A percentile compares a stretch with the other conserved stretches of the same genome.
Conservation (phyloP, 2,329 filamentous ascomycete genomes). For the Aspergillus novofumigatus region DNA sequence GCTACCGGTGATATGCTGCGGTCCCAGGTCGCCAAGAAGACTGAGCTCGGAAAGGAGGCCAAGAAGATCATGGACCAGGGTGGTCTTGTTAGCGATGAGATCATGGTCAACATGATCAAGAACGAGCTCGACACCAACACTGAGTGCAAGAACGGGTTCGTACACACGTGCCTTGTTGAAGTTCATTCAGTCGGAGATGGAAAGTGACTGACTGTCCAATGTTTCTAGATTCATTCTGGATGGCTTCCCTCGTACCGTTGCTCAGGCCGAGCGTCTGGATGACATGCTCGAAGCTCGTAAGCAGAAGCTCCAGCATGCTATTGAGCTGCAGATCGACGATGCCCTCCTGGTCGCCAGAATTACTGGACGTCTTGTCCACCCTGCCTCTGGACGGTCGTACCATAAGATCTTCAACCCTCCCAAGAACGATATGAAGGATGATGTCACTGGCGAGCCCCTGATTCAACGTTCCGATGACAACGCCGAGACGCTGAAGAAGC, state of each 20-base stretch:
- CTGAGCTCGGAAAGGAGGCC: slow-evolving; percentile 83
- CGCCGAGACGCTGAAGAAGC: slow-evolving; percentile 91
- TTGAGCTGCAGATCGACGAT: slow-evolving; percentile 97
- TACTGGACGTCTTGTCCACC: slow-evolving; percentile 92
- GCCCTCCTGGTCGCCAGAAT: slow-evolving; percentile 89
- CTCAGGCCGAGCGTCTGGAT: slow-evolving; percentile 92
- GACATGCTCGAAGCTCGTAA: slow-evolving; percentile 75
- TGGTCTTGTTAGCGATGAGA: slow-evolving; percentile 95
- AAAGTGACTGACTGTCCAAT: slow-evolving; percentile 9
- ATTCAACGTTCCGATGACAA: slow-evolving; percentile 98
- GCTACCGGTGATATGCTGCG: slow-evolving; percentile 99
- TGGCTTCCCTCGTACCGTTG: slow-evolving; percentile 94
- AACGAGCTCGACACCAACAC: slow-evolving; percentile 88
- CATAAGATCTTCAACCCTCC: slow-evolving; percentile 99
- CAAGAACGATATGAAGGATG: slow-evolving; percentile 89
- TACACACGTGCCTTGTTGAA: slow-evolving; percentile 8
- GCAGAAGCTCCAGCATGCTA: slow-evolving; percentile 86
- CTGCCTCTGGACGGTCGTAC: slow-evolving; percentile 92
- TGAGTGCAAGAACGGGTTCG: slow-evolving; percentile 95
- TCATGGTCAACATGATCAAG: slow-evolving; percentile 99
- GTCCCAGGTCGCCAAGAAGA: slow-evolving; percentile 97
- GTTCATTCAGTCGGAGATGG: slow-evolving; percentile 12
- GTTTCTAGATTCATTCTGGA: slow-evolving; percentile 86
- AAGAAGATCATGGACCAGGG: slow-evolving; percentile 99
- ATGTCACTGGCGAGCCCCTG: slow-evolving; percentile 92